A percentile compares a stretch with the other conserved stretches of the same genome.
phyloP scores from a whole-genome alignment of 257 asterid species.

The Fraxinus quadrangulata region DNA sequence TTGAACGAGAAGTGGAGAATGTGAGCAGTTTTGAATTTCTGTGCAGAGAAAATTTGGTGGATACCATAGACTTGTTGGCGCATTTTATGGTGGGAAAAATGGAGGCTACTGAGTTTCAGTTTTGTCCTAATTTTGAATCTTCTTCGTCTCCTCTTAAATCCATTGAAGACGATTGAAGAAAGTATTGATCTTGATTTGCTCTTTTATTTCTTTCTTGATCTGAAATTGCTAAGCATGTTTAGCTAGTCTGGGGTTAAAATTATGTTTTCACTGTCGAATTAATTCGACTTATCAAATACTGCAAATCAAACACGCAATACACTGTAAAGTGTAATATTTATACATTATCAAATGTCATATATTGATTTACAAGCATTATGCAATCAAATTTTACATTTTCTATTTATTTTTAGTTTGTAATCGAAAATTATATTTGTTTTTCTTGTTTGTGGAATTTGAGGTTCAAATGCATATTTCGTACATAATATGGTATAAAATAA shows the following conservation, averaged over 20 bases:
- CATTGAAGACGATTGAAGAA: background rate
- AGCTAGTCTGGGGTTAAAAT: background rate
- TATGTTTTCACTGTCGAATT: background rate
- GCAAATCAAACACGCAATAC: background rate
- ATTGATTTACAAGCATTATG: background rate
- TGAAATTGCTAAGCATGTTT: background rate
- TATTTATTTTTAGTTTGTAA: background rate
- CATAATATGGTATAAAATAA: background rate
- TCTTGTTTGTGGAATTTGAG: background rate
- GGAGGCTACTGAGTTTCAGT: constrained; percentile 37
- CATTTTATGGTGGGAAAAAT: constrained; percentile 63
- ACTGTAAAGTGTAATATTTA: constrained; percentile 25
- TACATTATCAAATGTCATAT: background rate
- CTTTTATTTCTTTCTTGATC: background rate
- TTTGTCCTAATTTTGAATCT: constrained; percentile 45
- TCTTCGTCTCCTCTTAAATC: constrained; percentile 37
- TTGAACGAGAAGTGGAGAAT: constrained; percentile 61
- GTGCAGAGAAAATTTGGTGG: constrained; percentile 61
- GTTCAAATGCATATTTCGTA: background rate
- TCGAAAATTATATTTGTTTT: background rate
- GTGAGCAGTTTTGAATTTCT: constrained; percentile 65
- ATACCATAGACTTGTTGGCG: constrained; percentile 46
- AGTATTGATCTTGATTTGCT: background rate
- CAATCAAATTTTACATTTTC: background rate
- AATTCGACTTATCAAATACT: background rate